Conservation (phyloP, 805 yeast genomes). For the Candida chauliodis region DNA sequence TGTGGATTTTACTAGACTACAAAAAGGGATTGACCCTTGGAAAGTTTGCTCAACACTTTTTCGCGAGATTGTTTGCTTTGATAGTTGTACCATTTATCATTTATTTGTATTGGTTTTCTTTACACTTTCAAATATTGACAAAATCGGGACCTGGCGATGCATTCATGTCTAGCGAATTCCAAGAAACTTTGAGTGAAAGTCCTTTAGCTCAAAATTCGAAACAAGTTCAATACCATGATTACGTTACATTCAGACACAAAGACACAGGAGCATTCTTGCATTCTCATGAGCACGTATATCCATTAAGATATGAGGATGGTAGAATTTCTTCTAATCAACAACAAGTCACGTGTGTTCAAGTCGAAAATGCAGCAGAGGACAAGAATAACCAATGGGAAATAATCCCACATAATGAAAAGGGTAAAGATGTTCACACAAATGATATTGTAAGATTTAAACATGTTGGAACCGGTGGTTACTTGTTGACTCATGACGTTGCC, state of each 20-base stretch:
- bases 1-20: conserved; percentile 83
- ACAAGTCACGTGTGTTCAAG: conserved; percentile 75
- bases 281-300: conserved; percentile 74
- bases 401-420: conserved; percentile 54
- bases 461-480: conserved; percentile 69
- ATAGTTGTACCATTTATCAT: conserved; percentile 77
- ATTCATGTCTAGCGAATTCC: conserved; percentile 94
- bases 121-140: conserved; percentile 78
- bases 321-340: conserved; percentile 92
- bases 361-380: conserved; percentile 41
- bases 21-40: conserved; percentile 59
- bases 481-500: conserved; percentile 93
- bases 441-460: conserved; percentile 80
- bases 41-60: conserved; percentile 63
- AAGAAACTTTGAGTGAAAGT: conserved; percentile 85
- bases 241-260: conserved; percentile 74
- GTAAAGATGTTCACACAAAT: conserved; percentile 57
- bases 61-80: conserved; percentile 67
- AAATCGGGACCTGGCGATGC: conserved; percentile 95
- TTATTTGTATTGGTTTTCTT: conserved; percentile 85
- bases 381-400: conserved; percentile 83
- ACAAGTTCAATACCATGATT: conserved; percentile 71
- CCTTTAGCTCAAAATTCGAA: conserved; percentile 68
- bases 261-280: conserved; percentile 78
- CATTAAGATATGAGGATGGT: conserved; percentile 93